Evolutionary conservation across 495 filamentous ascomycete species (phyloP), one percentile per base, ranked within the genome.

Genomic region (Parathielavia hyrcaniae): DNA sequence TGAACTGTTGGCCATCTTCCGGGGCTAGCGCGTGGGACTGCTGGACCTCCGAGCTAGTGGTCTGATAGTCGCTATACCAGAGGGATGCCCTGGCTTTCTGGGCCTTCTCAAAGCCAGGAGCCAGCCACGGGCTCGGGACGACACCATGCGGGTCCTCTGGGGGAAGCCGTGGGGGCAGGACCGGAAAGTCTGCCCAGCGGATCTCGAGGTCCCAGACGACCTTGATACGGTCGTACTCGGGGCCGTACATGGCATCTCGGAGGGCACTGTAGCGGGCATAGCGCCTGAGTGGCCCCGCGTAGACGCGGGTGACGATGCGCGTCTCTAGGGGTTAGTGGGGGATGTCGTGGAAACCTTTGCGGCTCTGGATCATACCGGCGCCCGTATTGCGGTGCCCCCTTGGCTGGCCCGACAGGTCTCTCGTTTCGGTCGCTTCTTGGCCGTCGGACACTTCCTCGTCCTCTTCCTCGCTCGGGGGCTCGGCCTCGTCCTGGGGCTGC

Each of bases 251-350:
- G 54, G 68, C 64, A 50, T 78, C 72, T 10, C 75, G 60, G 9
- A 78, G 67, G 12, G 68, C 66, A 19, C 66, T 61, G 52, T 76
- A 75, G 1, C 75, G 65, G 1, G 75, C 75, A 66, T 75, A 78
- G 47, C 73, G 64, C 34, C 72, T 69, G 14, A 78, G 65, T 11
- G 74, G 73, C 2, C 75, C 75, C 52, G 73, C 67, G 54, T 77
- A 78, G 22, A 73, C 70, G 43, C 75, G 73, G 2, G 75, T 76
- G 56, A 73, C 73, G 64, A 71, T 75, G 23, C 73, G 67, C 3
- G 72, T 69, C 58, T 78, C 75, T 7, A 71, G 69, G 4, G 75
- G 75, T 44, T 78, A 78, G 9, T 64, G 65, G 11, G 71, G 68
- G 23, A 77, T 73, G 58, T 76, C 67, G 57, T 69, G 59, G 34